Percentiles rank a stretch among this genome's conserved stretches.
Conservation (phyloP, 306 rosid genomes). For the Lathyrus aphaca region DNA sequence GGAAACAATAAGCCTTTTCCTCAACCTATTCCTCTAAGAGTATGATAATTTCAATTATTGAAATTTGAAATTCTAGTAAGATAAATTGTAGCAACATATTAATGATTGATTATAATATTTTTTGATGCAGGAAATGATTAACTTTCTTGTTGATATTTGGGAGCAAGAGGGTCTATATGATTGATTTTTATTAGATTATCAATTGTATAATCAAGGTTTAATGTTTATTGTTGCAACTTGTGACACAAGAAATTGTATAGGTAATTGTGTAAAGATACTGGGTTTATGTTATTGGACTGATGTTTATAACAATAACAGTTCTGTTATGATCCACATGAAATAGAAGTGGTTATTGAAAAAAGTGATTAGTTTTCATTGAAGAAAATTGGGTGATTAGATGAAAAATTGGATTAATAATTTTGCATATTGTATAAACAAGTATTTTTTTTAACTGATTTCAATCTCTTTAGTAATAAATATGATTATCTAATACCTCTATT, state of each 20-base stretch:
- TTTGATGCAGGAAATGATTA: conserved; percentile 77
- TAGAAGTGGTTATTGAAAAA: no score
- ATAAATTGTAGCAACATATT: conserved; percentile 6
- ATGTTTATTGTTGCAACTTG: not conserved
- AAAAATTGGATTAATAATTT: no score
- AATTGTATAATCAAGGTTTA: conserved; percentile 9
- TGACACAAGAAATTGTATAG: not conserved
- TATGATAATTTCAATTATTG: conserved; percentile 51
- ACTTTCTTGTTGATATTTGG: conserved; percentile 81
- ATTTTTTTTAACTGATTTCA: no score
- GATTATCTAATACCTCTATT: no score
- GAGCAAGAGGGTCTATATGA: conserved; percentile 85
- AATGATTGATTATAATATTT: conserved; percentile 31
- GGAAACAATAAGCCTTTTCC: conserved; percentile 66
- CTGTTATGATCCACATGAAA: no score
- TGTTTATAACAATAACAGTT: no score
- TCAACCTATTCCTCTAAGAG: conserved; percentile 72
- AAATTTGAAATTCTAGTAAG: not conserved
- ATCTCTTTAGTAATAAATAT: no score
- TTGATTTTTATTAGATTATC: conserved; percentile 41
- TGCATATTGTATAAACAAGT: no score
- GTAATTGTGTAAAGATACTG: no score
- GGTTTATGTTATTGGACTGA: no score
- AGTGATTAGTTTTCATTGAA: no score
- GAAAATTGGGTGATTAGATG: no score